Evolutionary conservation across 2,329 filamentous ascomycete genomes (phyloP), one percentile per base, ranked within the genome.

Genomic region (Apiospora pterosperma): DNA sequence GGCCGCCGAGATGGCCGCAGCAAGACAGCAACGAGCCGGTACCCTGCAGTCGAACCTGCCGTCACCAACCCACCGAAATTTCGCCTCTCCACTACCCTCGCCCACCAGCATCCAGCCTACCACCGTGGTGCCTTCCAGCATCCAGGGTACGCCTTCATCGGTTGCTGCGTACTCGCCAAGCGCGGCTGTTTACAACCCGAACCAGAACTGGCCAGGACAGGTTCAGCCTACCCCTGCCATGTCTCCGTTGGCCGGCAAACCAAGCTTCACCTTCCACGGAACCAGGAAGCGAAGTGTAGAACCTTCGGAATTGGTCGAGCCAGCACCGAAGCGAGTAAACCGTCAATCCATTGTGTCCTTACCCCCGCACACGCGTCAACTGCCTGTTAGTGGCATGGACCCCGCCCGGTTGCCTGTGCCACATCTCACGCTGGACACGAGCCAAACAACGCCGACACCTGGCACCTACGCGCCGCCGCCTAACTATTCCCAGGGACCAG

Each of bases 341-440:
- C 76, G 76, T 42, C 75, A 74, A 28, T 73, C 75, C 19, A 66
- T 69, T 16, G 69, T 70, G 28, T 60, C 70, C 36, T 67, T 66
- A 59, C 67, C 72, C 34, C 68, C 71, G 1, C 67, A 70, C 21
- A 69, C 65, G 39, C 73, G 62, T 62, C 72, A 65, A 64, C 19
- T 42, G 38, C 71, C 44, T 65, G 65, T 64, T n/a, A 62, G 48
- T 16, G 59, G 66, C 19, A 48, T 71, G 1, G 77, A 81, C 36
- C 66, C 76, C 0, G 70, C 76, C 19, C 85, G 91, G 48, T 81
- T 93, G 16, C 88, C 91, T 19, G 84, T 90, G 4, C 92, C 92
- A 28, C 91, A 90, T 67, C 83, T 94, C n/a, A 86, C 88, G 10
- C 80, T 91, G 52, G 85, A 90, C 63, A 87, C 87, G 2, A 80